Percentiles rank a stretch among this genome's conserved stretches.
These are phyloP conservation scores for Emergomyces orientalis DNA, from an alignment of 2,329 filamentous ascomycete species.

Conservation along the genomic window DNA sequence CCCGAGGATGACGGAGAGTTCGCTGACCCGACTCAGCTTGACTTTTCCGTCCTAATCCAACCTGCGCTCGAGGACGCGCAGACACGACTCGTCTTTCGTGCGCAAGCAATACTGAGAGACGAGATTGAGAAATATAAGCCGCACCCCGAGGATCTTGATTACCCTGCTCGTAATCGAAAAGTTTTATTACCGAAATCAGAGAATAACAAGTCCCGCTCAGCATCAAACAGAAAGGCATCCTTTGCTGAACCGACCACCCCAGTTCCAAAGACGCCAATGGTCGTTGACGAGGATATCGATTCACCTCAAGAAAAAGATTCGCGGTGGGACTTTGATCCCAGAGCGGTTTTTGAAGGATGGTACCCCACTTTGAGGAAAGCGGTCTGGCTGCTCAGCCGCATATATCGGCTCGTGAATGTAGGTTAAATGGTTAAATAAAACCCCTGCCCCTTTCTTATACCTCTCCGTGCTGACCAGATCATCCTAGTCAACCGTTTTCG, in stretches of 20 bases:
- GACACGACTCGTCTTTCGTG: constrained; percentile 56
- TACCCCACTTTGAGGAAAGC: constrained; percentile 59
- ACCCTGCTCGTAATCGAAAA: constrained; percentile 46
- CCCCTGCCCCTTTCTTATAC: neutral
- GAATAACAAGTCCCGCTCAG: constrained; percentile 32
- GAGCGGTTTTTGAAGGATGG: constrained; percentile 51
- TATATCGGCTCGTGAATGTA: constrained; percentile 61
- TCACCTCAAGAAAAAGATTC: constrained; percentile 34
- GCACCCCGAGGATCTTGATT: constrained; percentile 56
- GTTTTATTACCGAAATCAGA: constrained; percentile 33
- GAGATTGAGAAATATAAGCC: constrained; percentile 59
- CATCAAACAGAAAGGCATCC: constrained; percentile 47
- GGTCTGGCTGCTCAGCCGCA: constrained; percentile 59
- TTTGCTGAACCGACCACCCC: constrained; percentile 30
- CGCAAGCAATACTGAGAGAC: constrained; percentile 53
- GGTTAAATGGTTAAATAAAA: neutral
- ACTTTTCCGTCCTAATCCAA: constrained; percentile 54
- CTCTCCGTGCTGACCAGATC: constrained; percentile 15
- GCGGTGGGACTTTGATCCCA: constrained; percentile 47
- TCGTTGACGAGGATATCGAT: constrained; percentile 45
- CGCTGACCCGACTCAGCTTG: constrained; percentile 45
- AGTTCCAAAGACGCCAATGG: constrained; percentile 41
- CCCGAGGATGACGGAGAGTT: constrained; percentile 46
- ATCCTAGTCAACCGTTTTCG: constrained; percentile 54
- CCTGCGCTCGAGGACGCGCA: constrained; percentile 60